Evolutionary conservation across 768 basidiomycete species (phyloP), one percentile per base, ranked within the genome.

Genomic region (Suillus fuscotomentosus): DNA sequence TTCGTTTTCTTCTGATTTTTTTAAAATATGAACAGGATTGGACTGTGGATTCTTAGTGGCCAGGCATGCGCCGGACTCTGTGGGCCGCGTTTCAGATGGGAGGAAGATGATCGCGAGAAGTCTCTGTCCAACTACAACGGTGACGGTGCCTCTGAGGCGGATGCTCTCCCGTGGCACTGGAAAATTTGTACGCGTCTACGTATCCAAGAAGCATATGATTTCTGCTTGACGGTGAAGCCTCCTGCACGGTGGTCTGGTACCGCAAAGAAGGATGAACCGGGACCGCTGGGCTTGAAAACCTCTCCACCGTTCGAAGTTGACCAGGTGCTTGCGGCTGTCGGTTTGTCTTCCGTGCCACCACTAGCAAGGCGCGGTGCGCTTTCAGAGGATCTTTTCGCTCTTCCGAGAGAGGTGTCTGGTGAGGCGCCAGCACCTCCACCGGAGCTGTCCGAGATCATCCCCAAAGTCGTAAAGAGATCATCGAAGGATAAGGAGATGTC

Each of bases 41-140:
- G 89, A 55, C 82, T 96, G 20, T 95, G 92, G 92, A 71, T 90
- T 60, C 77, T 91, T 68, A 91, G 90, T 55, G 90, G 88, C 51
- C 84, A 91, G 64, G 85, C 86, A 63, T 90, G 89, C 55, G 92
- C 86, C 57, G 92, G 93, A n/a, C 73, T 94, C 17, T 92, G 91
- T 74, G 93, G 93, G 51, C 93, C 93, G 11, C 86, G 91, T 15
- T 86, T 88, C 70, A 83, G 89, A 67, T 93, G 91, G 93, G 92
- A 94, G 72, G 93, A 94, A 77, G 85, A 89, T 59, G 86, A 87
- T 34, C 81, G 79, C 17, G 88, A 90, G 71, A 89, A 89, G 79
- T 79, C 79, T 3, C 72, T 80, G 48, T 82, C 85, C 5, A 69
- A 80, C 27, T 83, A 85, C 69, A 51, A 51, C 27, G 82, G 78